Evolutionary conservation across 2,329 filamentous ascomycete genomes (phyloP).

Genomic region (Cryoendolithus antarcticus): DNA sequence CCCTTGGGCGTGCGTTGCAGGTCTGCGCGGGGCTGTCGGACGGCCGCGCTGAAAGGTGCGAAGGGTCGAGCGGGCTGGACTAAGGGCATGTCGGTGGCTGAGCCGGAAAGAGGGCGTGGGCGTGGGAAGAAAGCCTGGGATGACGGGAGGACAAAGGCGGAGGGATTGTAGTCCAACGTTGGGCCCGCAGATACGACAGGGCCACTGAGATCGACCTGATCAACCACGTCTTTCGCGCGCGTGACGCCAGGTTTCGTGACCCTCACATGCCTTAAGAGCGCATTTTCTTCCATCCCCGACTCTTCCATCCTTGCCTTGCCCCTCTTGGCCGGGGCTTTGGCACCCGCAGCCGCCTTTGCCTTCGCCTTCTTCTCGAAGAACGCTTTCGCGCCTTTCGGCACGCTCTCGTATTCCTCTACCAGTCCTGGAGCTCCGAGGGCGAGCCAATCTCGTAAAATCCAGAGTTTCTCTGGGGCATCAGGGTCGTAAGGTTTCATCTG

Average conservation of each 20-base stretch:
- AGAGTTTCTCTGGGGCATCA: slow-evolving; percentile 49
- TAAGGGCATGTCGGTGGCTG: not conserved
- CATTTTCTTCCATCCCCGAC: slow-evolving; percentile 8
- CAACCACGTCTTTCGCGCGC: slow-evolving; percentile 1
- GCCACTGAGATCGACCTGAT: no score
- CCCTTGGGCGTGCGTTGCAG: slow-evolving; percentile 13
- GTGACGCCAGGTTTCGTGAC: slow-evolving; percentile 10
- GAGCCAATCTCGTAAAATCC: slow-evolving; percentile 55
- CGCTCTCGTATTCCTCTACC: slow-evolving; percentile 52
- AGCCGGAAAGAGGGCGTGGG: not conserved
- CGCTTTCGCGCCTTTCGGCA: slow-evolving; percentile 15
- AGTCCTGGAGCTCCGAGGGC: slow-evolving; percentile 52
- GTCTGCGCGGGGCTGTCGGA: slow-evolving; percentile 1
- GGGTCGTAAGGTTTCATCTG: slow-evolving; percentile 48
- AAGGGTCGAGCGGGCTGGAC: not conserved
- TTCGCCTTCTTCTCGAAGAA: slow-evolving; percentile 13
- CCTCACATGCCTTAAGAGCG: slow-evolving; percentile 9
- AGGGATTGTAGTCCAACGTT: not conserved
- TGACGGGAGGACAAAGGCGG: not conserved
- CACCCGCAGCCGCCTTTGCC: slow-evolving; percentile 12
- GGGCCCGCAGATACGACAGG: no score
- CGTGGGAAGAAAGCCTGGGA: not conserved
- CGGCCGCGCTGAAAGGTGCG: slow-evolving; percentile 2
- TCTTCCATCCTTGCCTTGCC: slow-evolving; percentile 1
- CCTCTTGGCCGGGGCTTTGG: slow-evolving; percentile 9